These are phyloP conservation scores for Heracleum sosnowskyi DNA, from an alignment of 129 eudicot genomes.

Conservation along the genomic window DNA sequence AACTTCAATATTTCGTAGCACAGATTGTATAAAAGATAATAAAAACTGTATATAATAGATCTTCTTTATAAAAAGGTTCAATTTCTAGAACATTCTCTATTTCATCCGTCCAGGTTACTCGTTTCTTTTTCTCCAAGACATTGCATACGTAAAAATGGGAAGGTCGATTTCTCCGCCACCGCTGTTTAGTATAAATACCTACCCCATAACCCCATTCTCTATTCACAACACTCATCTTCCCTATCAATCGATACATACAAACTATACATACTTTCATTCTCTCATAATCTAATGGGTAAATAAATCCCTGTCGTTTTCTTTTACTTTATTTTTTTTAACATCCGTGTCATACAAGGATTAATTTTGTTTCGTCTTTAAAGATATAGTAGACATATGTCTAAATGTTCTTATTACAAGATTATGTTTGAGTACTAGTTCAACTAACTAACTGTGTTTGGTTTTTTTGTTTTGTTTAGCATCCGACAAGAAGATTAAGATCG, in stretches of 20 bases:
- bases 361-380: too few relatives aligned
- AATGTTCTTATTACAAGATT: neutral
- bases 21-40: too few relatives aligned
- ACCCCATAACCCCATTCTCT: neutral
- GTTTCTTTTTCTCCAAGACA: neutral
- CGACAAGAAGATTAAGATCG: conserved; percentile 80
- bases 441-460: neutral
- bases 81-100: too few relatives aligned
- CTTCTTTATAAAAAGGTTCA: too few relatives aligned
- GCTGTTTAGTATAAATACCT: neutral
- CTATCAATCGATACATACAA: neutral
- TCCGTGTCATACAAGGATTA: too few relatives aligned
- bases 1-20: too few relatives aligned
- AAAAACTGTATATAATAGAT: too few relatives aligned
- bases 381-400: too few relatives aligned
- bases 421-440: neutral
- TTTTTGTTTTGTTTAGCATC: conserved; percentile 21
- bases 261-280: neutral
- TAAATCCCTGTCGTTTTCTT: too few relatives aligned
- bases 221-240: neutral
- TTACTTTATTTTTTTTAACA: too few relatives aligned
- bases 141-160: neutral
- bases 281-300: neutral
- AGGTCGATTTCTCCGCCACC: too few relatives aligned
- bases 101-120: too few relatives aligned